Evolutionary conservation across 2,329 filamentous ascomycete species (phyloP), one percentile per base, ranked within the genome.

Genomic region (Clarireedia hainanense): DNA sequence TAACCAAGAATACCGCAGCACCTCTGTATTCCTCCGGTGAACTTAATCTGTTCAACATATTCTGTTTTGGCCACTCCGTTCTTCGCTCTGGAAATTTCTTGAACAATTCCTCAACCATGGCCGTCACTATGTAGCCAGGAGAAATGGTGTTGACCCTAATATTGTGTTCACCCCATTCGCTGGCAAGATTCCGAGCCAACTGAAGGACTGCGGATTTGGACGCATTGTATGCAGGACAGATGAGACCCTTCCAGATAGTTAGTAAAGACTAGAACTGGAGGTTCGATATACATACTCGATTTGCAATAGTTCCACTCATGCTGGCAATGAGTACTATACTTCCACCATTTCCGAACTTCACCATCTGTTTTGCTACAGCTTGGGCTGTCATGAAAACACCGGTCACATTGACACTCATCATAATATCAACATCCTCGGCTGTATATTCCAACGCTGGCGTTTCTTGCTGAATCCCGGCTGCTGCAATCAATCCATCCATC

Each of bases 331-430:
- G 71, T 14, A 81, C 80, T 58, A 88, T 80, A 66, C 81, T 86
- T 0, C 84, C 84, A 5, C 74, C 72, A 26, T 73, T 75, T 56
- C 80, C 76, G 27, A 80, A 74, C 50, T 77, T 76, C 23, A 83
- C 74, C 79, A 88, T 84, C 69, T 94, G 86, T 55, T 85, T 80
- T 36, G 91, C 91, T n/a, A 89, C 88, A 20, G 89, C 89, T 75
- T 92, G 89, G 26, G 90, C 89, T 60, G 89, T 95, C 80, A 91
- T 83, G 73, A 90, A 89, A 27, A 80, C 84, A 12, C 91, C 91
- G n/a, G 84, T 94, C 64, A 95, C 78, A 72, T 96, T 95, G 67
- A 92, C 85, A 65, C 87, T 81, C 71, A 95, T 79, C 76, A 95
- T 89, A 71, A 84, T 80, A 69, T 91, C 83, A 68, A 83, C 83